Conservation (phyloP, 179 eudicot genomes). For the Spergularia azorica region DNA sequence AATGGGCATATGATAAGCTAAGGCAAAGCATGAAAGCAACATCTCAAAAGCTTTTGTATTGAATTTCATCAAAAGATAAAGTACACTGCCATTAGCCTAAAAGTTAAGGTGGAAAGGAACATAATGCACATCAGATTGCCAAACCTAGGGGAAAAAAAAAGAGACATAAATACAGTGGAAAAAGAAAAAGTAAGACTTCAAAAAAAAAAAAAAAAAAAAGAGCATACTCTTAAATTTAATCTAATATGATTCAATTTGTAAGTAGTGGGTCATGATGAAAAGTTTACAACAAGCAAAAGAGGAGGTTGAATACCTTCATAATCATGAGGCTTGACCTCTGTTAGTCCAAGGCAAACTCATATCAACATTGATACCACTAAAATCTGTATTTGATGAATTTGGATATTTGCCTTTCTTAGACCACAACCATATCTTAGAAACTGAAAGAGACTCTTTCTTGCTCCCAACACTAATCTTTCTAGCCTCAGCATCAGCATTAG, state of each 20-base stretch:
- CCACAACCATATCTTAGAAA: slow-evolving; percentile 76
- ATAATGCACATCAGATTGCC: slow-evolving; percentile 32
- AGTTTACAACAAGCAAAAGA: slow-evolving; percentile 12
- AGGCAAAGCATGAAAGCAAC: slow-evolving; percentile 20
- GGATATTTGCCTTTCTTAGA: slow-evolving; percentile 50
- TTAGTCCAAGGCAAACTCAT: slow-evolving; percentile 50
- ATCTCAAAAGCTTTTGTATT: slow-evolving; percentile 24
- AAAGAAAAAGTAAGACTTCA: neutral
- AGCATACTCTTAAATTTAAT: slow-evolving; percentile 2
- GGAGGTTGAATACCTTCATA: slow-evolving; percentile 28
- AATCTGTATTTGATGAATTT: slow-evolving; percentile 33
- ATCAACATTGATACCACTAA: slow-evolving; percentile 42
- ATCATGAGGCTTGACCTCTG: slow-evolving; percentile 31
- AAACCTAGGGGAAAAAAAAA: slow-evolving; percentile 15
- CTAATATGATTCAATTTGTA: slow-evolving; percentile 18
- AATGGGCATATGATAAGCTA: neutral
- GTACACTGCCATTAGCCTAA: slow-evolving; percentile 28
- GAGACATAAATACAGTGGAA: slow-evolving; percentile 11
- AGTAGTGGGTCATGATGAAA: slow-evolving; percentile 22
- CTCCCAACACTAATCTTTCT: slow-evolving; percentile 45
- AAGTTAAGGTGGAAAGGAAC: slow-evolving; percentile 16
- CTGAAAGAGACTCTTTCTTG: slow-evolving; percentile 53
- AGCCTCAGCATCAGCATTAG: slow-evolving; percentile 43
- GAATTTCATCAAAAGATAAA: slow-evolving; percentile 30
- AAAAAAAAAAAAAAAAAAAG: neutral